Evolutionary conservation across 306 rosid genomes (phyloP).

Genomic region (Begonia fuchsioides): DNA sequence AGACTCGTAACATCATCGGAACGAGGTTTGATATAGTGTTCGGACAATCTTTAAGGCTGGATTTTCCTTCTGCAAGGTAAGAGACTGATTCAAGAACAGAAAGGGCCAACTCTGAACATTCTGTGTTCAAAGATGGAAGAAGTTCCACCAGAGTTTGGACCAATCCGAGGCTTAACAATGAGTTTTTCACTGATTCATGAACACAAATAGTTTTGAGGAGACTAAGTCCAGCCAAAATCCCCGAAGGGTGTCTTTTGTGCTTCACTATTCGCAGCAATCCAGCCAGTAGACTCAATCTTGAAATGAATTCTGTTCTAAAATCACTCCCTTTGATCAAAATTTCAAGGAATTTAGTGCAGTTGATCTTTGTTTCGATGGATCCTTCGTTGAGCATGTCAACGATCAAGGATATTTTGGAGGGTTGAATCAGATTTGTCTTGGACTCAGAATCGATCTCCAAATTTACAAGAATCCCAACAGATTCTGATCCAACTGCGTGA

Average conservation of each 20-base stretch:
- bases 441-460: constrained; percentile 24
- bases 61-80: constrained; percentile 28
- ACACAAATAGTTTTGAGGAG: constrained; percentile 25
- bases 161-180: constrained; percentile 25
- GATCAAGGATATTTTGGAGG: constrained; percentile 25
- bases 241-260: constrained; percentile 30
- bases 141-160: constrained; percentile 28
- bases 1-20: constrained; percentile 37
- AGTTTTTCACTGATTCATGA: constrained; percentile 21
- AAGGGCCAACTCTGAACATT: constrained; percentile 31
- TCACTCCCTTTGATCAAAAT: constrained; percentile 19
- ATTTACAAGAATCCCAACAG: constrained; percentile 34
- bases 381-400: constrained; percentile 57
- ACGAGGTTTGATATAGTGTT: constrained; percentile 32
- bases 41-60: constrained; percentile 35
- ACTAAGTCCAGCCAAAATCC: constrained; percentile 25
- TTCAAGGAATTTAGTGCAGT: constrained; percentile 32
- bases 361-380: constrained; percentile 40
- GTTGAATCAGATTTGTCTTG: constrained; percentile 29
- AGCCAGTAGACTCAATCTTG: constrained; percentile 35
- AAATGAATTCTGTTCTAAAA: constrained; percentile 11
- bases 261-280: constrained; percentile 38
- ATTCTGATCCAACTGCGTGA: constrained; percentile 45
- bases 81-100: constrained; percentile 26
- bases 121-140: constrained; percentile 22